Evolutionary conservation across 768 basidiomycete genomes (phyloP), one percentile per base, ranked within the genome.

Genomic region (Lentinula edodes): DNA sequence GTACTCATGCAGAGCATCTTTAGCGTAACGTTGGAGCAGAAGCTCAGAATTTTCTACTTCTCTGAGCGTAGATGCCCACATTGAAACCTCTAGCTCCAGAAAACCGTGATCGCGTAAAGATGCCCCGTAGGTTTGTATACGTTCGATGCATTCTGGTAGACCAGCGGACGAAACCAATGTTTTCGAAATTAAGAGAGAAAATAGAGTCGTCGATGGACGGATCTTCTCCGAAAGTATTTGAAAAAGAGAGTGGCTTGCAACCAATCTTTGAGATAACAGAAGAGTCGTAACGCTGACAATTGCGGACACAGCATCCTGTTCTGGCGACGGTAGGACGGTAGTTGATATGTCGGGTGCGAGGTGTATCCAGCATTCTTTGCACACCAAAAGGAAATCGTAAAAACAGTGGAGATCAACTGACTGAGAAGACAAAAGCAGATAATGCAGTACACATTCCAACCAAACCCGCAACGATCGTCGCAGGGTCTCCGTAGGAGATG

Each of bases 11-110:
- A 78, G 63, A 43, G 71, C 68, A 12, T 64, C 46, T 50, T 57
- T 58, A 43, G 60, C 67, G 54, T 68, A 68, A 58, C 69, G 67
- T 39, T 67, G 53, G 9, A 61, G 64, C 9, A 70, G 55, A 8
- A 66, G 61, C 45, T 72, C 60, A 34, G 66, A 66, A 45, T 70
- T 67, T 62, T 85, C 83, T 58, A 83, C 72, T 61, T 79, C 73
- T 42, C 70, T 73, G 23, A 85, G 78, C 5, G 78, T 78, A 59
- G 80, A 82, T 15, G 77, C 75, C 79, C 81, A 85, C 23, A 85
- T 65, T 8, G 82, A 81, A 8, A 82, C 81, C 57, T 84, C 81
- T 16, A 82, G 73, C 6, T 64, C 71, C 6, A 74, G 72, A 15
- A 84, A 66, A 18, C 68, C 68, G 45, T 74, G 71, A 0, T 67